Conservation (phyloP, 176 grass and related monocot species). For the Microstegium vimineum region DNA sequence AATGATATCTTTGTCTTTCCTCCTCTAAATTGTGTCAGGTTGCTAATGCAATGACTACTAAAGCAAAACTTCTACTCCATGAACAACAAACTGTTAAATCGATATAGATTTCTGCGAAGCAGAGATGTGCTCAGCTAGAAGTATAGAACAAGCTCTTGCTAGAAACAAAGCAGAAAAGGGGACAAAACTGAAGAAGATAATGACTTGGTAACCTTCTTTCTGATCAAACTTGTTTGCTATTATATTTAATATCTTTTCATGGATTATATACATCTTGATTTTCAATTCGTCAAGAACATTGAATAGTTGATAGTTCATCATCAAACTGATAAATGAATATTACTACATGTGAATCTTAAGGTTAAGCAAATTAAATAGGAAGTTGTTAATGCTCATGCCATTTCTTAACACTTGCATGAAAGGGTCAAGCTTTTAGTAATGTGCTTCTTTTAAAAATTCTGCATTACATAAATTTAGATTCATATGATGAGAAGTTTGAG, state of each 20-base stretch:
- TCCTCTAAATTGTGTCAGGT: constrained; percentile 42
- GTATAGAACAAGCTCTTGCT: constrained; percentile 74
- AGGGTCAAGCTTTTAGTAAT: neutral
- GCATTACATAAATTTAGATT: neutral
- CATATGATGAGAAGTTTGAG: neutral
- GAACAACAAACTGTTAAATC: constrained; percentile 79
- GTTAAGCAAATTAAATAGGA: neutral
- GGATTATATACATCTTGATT: neutral
- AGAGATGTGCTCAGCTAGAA: constrained; percentile 93
- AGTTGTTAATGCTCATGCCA: neutral
- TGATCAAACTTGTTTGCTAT: neutral
- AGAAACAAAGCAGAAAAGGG: constrained; percentile 71
- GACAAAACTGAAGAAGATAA: constrained; percentile 63
- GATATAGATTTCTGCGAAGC: no score
- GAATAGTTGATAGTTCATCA: neutral
- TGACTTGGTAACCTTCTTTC: constrained; percentile 47
- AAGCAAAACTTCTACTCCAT: constrained; percentile 81
- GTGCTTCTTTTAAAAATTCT: neutral
- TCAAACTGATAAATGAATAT: neutral
- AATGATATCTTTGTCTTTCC: neutral
- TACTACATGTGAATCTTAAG: neutral
- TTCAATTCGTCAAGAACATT: neutral
- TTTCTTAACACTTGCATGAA: neutral
- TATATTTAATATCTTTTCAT: neutral
- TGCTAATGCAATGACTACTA: constrained; percentile 89